phyloP scores from a whole-genome alignment of 345 rosid species.

The Raphanus raphanistrum region DNA sequence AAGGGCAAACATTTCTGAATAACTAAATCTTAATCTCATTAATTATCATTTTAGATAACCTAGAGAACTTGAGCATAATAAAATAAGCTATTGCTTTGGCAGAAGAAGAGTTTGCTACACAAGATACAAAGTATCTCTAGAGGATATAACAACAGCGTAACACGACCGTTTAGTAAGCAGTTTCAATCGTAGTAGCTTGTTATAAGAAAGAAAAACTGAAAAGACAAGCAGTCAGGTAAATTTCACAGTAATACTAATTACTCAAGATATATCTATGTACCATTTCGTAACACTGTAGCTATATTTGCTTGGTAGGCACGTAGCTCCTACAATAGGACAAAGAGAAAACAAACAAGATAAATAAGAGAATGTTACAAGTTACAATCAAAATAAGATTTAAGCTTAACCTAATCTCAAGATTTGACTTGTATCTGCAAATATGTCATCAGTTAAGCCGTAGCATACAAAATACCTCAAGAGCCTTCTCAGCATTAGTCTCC shows the following conservation, averaged over 20 bases:
- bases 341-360: conserved; percentile 3
- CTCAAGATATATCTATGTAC: conserved; percentile 40
- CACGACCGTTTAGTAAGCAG: neutral
- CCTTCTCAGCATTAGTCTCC: conserved; percentile 99
- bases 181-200: neutral
- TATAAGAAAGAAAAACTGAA: neutral
- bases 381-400: neutral
- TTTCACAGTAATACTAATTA: neutral
- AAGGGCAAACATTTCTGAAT: neutral
- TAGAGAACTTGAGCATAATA: conserved; percentile 7
- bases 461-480: conserved; percentile 72
- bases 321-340: conserved; percentile 63
- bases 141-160: conserved; percentile 14
- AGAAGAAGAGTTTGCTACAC: conserved; percentile 13
- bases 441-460: neutral
- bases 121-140: conserved; percentile 7
- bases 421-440: conserved; percentile 3
- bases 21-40: neutral
- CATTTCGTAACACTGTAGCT: conserved; percentile 90
- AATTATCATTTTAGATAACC: neutral
- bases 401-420: conserved; percentile 31
- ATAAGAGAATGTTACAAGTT: conserved; percentile 13
- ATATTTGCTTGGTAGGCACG: conserved; percentile 99
- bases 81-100: conserved; percentile 1
- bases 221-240: neutral